These are phyloP conservation scores for Lasiosphaeria hispida DNA, from an alignment of 495 filamentous ascomycete species.

Conservation along the genomic window DNA sequence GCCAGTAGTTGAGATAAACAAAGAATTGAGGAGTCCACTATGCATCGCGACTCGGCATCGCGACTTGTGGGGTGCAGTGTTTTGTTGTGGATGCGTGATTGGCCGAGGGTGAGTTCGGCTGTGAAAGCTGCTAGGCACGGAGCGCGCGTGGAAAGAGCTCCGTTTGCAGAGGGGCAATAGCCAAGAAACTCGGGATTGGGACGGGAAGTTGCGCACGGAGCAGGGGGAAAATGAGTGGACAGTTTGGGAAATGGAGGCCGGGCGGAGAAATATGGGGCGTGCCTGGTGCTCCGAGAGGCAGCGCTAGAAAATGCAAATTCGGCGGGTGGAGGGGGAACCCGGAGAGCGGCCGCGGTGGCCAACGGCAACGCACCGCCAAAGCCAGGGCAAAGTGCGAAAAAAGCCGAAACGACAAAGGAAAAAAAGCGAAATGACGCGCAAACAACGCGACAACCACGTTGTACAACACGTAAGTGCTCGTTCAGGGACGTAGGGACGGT, in stretches of 20 bases:
- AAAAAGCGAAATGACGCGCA: not conserved
- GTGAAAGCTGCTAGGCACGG: slow-evolving; percentile 22
- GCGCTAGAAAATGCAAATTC: slow-evolving; percentile 22
- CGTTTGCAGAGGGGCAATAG: slow-evolving; percentile 20
- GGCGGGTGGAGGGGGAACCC: slow-evolving; percentile 22
- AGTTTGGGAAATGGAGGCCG: slow-evolving; percentile 32
- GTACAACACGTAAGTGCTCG: no score
- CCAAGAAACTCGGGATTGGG: slow-evolving; percentile 26
- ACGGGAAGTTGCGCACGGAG: slow-evolving; percentile 32
- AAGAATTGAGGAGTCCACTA: not conserved
- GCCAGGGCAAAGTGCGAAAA: slow-evolving; percentile 15
- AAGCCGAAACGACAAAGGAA: slow-evolving; percentile 12
- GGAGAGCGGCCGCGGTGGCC: slow-evolving; percentile 7
- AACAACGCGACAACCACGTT: no score
- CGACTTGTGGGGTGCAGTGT: not conserved
- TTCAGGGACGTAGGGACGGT: not conserved
- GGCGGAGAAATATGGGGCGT: slow-evolving; percentile 34
- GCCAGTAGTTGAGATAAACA: slow-evolving; percentile 9
- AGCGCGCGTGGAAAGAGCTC: slow-evolving; percentile 15
- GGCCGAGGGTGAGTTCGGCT: slow-evolving; percentile 2
- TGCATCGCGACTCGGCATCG: not conserved
- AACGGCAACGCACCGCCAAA: slow-evolving; percentile 5
- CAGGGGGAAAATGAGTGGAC: slow-evolving; percentile 26
- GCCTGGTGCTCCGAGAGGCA: slow-evolving; percentile 25
- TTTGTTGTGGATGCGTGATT: slow-evolving; percentile 3